Evolutionary conservation across 257 asterid genomes (phyloP), one percentile per base, ranked within the genome.

Genomic region (Solanum dulcamara): DNA sequence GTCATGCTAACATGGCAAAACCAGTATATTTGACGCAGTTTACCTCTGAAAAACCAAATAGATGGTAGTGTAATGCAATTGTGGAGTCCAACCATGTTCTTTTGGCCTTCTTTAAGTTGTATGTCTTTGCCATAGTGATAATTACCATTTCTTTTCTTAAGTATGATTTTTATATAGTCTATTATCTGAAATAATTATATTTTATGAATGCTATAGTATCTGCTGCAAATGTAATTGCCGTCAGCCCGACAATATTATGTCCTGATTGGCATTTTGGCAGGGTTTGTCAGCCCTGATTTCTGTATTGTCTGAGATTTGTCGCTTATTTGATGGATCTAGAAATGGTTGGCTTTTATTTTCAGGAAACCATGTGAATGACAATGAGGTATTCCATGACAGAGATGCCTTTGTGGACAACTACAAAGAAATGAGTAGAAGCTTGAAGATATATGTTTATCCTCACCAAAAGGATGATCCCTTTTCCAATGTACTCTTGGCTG

Each of bases 371-470:
- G 75, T 59, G 84, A 86, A 89, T 83, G 86, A 85, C 40, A 53
- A 86, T 55, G 90, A 90, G 87, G 85, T 91, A 85, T 94, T 91
- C 91, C 95, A 94, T 86, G 97, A 92, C 86, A 87, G 90, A 87
- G 93, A 92, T 42, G 7, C 85, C 86, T 95, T 95, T 88, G 80
- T 87, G 48, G 89, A 88, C 44, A 90, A 90, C 91, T 95, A 95
- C 92, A 84, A 87, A 85, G 93, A 93, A 84, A 95, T 95, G 98
- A 95, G 91, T 66, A 84, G 62, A 86, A 94, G 90, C 90, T 88
- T 95, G 51, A 92, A 88, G 92, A 88, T 95, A 46, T 95, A 85
- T 59, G 91, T 93, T 37, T 95, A 94, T 88, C 93, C 97, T 26
- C 97, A 94, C 84, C 83, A 67, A 59, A 86, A 57, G 81, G 94